Conservation (phyloP, 768 basidiomycete species). For the Rhodotorula babjevae region DNA sequence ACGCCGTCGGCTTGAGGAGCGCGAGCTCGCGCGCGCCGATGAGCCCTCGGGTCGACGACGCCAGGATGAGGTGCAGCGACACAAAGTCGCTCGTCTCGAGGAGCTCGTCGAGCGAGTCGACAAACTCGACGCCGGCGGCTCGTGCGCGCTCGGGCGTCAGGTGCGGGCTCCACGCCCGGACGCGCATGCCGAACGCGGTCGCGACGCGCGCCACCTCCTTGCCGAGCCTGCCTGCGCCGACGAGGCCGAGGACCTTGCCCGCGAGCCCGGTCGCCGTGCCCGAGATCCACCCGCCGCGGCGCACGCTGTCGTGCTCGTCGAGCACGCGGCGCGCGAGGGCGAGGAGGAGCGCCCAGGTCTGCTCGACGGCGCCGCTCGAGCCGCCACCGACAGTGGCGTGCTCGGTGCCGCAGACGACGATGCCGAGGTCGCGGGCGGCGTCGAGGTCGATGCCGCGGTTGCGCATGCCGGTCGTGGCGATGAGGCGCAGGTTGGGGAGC, state of each 20-base stretch:
- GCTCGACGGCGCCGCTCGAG: slow-evolving; percentile 53
- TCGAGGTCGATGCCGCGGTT: slow-evolving; percentile 55
- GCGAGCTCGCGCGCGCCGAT: slow-evolving; percentile 54
- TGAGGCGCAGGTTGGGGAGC: slow-evolving; percentile 59
- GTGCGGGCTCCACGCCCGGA: slow-evolving; percentile 64
- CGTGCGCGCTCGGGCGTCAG: slow-evolving; percentile 59
- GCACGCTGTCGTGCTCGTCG: slow-evolving; percentile 55
- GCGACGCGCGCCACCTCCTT: slow-evolving; percentile 55
- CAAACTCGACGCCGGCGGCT: slow-evolving; percentile 55
- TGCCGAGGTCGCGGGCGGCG: slow-evolving; percentile 53
- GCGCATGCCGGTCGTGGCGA: slow-evolving; percentile 57
- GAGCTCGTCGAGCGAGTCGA: slow-evolving; percentile 56
- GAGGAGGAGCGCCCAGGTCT: slow-evolving; percentile 63
- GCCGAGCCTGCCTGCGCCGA: slow-evolving; percentile 63
- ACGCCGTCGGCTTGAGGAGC: slow-evolving; percentile 58
- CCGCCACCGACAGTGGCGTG: slow-evolving; percentile 13
- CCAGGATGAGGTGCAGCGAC: slow-evolving; percentile 60
- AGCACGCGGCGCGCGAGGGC: slow-evolving; percentile 55
- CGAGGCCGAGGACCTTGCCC: slow-evolving; percentile 59
- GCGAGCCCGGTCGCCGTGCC: slow-evolving; percentile 54
- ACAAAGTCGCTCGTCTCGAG: slow-evolving; percentile 58
- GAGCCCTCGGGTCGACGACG: slow-evolving; percentile 54
- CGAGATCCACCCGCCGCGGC: slow-evolving; percentile 57
- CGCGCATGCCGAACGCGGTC: slow-evolving; percentile 58
- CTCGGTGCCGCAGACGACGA: slow-evolving; percentile 56